Conservation (phyloP, 768 basidiomycete species). For the Boletus fagicola region DNA sequence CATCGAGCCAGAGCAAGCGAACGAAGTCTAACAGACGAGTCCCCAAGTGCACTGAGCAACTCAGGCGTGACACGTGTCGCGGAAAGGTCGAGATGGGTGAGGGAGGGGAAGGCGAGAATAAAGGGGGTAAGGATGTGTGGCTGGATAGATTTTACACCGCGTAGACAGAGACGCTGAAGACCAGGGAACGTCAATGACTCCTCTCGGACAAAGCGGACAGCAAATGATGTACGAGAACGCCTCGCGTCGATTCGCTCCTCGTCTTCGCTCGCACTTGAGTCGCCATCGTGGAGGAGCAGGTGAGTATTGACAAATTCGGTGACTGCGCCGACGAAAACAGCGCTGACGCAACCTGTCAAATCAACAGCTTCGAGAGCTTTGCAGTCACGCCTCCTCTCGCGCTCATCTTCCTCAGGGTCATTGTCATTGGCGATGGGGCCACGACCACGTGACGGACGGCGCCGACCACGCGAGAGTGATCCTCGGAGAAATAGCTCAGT, state of each 20-base stretch:
- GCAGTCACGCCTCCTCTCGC: conserved; percentile 69
- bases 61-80: conserved; percentile 81
- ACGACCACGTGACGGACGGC: conserved; percentile 67
- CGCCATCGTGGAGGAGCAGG: conserved; percentile 43
- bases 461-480: conserved; percentile 61
- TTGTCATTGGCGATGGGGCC: conserved; percentile 46
- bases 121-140: conserved; percentile 68
- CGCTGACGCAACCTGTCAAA: conserved; percentile 91
- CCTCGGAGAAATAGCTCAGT: conserved; percentile 91
- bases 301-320: conserved; percentile 76
- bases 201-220: conserved; percentile 35
- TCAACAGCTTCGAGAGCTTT: conserved; percentile 86
- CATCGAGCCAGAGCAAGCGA: conserved; percentile 87
- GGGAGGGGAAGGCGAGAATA: conserved; percentile 75
- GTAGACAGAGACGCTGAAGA: conserved; percentile 74
- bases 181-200: conserved; percentile 65
- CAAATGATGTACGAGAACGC: conserved; percentile 34
- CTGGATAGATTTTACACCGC: conserved; percentile 76
- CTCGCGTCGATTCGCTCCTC: conserved; percentile 31
- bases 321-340: conserved; percentile 83
- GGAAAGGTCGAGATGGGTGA: conserved; percentile 90
- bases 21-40: conserved; percentile 67
- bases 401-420: conserved; percentile 74
- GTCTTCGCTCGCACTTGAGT: conserved; percentile 46
- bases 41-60: conserved; percentile 64